phyloP scores from a whole-genome alignment of 2,329 filamentous ascomycete species.

The Pyrenophora teres region DNA sequence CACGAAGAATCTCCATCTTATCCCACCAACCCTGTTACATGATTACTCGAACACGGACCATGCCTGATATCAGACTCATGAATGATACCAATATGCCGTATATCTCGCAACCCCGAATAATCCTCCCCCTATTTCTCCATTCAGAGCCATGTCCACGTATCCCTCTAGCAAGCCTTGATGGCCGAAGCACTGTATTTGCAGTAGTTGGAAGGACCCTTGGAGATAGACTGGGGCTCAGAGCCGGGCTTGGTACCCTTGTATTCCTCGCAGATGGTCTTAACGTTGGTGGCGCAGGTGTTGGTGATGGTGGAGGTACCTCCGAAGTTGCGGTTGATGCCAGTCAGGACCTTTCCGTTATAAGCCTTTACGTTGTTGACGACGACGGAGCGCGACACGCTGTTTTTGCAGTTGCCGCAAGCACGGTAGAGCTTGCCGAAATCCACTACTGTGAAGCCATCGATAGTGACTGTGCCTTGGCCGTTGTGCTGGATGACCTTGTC shows the following conservation, averaged over 20 bases:
- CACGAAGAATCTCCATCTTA: constrained; percentile 2
- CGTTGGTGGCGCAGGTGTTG: constrained; percentile 33
- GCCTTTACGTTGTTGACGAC: constrained; percentile 53
- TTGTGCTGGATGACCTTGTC: constrained; percentile 54
- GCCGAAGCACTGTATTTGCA: constrained; percentile 42
- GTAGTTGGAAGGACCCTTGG: constrained; percentile 34
- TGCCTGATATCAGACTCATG: background rate
- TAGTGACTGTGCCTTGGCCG: constrained; percentile 48
- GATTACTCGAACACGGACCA: too few species aligned
- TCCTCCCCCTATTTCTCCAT: too few species aligned
- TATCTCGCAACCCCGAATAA: too few species aligned
- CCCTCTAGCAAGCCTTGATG: constrained; percentile 37
- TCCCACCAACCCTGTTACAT: too few species aligned
- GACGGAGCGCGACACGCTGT: constrained; percentile 51
- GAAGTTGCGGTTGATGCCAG: constrained; percentile 59
- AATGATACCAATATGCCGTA: constrained; percentile 6
- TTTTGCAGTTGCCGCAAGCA: constrained; percentile 57
- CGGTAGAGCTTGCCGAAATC: constrained; percentile 54
- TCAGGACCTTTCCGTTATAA: constrained; percentile 51
- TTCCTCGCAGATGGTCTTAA: constrained; percentile 44
- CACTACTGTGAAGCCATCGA: constrained; percentile 42
- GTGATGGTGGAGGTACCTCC: constrained; percentile 55
- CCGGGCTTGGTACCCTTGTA: constrained; percentile 40
- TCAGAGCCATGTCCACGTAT: background rate
- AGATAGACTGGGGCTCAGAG: constrained; percentile 35